Base-by-base conservation (phyloP, 345 rosid species). In the Anastatica hierochuntica region DNA sequence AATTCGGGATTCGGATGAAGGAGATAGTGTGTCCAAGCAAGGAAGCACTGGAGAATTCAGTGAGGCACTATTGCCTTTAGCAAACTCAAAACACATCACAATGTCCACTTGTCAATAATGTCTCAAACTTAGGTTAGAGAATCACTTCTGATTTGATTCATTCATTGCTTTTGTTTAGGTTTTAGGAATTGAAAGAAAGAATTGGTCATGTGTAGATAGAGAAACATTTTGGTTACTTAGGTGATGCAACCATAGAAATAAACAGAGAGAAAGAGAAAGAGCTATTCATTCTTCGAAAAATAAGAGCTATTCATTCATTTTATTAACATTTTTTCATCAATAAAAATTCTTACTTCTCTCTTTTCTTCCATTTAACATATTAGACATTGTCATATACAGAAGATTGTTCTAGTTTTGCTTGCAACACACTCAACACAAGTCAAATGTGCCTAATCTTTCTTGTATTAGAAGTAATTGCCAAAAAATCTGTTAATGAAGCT, bases 1-100 rank as follows among this genome's bases (percentile, higher is more conserved):
- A 83, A 76, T 70, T 72, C 10, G 95, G 97, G 14, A 72, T 44
- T 66, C 70, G 89, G 45, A 77, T 88, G 66, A 94, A 94, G 76
- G 97, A 88, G 76, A 79, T 94, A 13, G 76, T 94, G 40, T 82
- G 95, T 72, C 97, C 99, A 5, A 94, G 87, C 72, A 82, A 60
- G 3, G 95, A 94, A 45, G 56, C 82, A 78, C 61, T 94, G 67
- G 99, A 94, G 69, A 81, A 82, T 62, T 83, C 88, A 62, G 95
- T 94, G 85, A 85, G 88, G 76, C 83, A 88, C 77, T 94, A 94
- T 77, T 80, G 87, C 74, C 69, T 75, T 60, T 85, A 80, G 80
- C 39, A 64, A 55, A 67, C 68, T 71, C 73, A 34, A 47, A 61
- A 52, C 49, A 64, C 16, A 31, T 40, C 41, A 56, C 15, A 43